Base-by-base conservation (phyloP, 345 rosid genomes). In the Arabidopsis arenosa region DNA sequence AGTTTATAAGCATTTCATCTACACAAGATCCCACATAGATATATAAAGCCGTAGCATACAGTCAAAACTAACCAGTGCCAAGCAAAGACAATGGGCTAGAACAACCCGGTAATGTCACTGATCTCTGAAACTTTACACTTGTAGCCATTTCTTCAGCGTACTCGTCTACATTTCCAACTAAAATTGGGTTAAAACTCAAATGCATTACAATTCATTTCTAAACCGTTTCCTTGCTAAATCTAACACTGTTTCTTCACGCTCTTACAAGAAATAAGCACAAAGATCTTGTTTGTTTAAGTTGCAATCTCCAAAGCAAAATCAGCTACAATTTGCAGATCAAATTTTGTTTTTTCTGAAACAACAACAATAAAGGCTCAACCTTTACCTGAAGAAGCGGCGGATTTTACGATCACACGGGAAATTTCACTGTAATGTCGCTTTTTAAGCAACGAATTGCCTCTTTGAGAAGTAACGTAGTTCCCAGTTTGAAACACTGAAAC, bases 1-100 rank as follows among this genome's bases (percentile, higher is more conserved):
- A 68, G 15, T 30, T 11, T 43, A 53, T 0, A 68, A 43, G 56
- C 57, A 36, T 26, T 52, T 41, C 43, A 62, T n/a, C 64, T 4
- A 61, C 14, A 39, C 56, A 54, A 35, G 3, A 39, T 41, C 49
- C 48, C 8, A 63, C 2, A 53, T 17, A n/a, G 9, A 54, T 15
- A 1, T 32, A 39, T 14, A 37, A 33, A 49, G 48, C 2, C 17
- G 2, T 64, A 21, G 14, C 7, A 3, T 26, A 40, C 28, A 11
- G 63, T 49, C 3, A 40, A 70, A 62, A 74, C 84, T 83, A 17
- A 93, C 96, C 97, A 74, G 92, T 87, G 64, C 98, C 98, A 51
- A 91, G 81, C 86, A 93, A 78, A 11, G 85, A 76, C 64, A 88
- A 68, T 18, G 93, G 61, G 39, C 54, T 81, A 11, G 90, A 87